Base-by-base conservation (phyloP, 768 basidiomycete genomes). In the Pholiota microspora region DNA sequence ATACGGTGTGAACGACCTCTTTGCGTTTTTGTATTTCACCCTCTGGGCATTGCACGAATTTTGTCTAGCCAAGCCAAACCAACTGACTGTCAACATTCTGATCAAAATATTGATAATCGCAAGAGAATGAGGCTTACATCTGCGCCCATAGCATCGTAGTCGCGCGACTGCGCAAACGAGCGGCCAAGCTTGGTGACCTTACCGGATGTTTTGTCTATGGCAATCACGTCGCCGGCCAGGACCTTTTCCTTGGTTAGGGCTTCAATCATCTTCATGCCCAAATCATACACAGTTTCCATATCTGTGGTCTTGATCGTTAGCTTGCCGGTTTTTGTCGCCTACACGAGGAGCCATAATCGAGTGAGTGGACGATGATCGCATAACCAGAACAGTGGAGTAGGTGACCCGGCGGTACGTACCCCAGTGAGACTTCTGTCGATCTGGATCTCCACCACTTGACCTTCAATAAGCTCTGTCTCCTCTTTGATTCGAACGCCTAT, bases 191-290 rank as follows among this genome's bases (percentile, higher is more conserved):
- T 98, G 15, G 92, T 88, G 57, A 98, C 89, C 72, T 94, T 96
- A 31, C 97, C 96, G 10, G 93, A 94, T 0, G 93, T 93, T 69
- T 98, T 98, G 78, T 98, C 97, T 64, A 99, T 98, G 50, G 92
- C 83, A 62, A 99, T 87, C 16, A 99, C 89, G 64, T 99, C 97
- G 23, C 97, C 97, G 0, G 88, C 88, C 5, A 94, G 80, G 5
- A 98, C 94, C 64, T 98, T 98, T 75, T 98, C 97, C 73, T 98
- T 97, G 34, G 93, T 89, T 25, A 99, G 74, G 3, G 94, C 88
- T 61, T 99, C 97, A 46, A 99, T 98, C 97, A 99, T 98, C 80
- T 98, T 99, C 47, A 88, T 92, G 9, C 97, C 97, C 27, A 98
- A 81, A 72, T 99, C 97, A 68, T 99, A 99, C 28, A 99, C 89